Percentiles rank a stretch among this genome's conserved stretches.
Evolutionary conservation across 1,284 basidiomycete genomes (phyloP).

Genomic region (Moniliophthora roreri): DNA sequence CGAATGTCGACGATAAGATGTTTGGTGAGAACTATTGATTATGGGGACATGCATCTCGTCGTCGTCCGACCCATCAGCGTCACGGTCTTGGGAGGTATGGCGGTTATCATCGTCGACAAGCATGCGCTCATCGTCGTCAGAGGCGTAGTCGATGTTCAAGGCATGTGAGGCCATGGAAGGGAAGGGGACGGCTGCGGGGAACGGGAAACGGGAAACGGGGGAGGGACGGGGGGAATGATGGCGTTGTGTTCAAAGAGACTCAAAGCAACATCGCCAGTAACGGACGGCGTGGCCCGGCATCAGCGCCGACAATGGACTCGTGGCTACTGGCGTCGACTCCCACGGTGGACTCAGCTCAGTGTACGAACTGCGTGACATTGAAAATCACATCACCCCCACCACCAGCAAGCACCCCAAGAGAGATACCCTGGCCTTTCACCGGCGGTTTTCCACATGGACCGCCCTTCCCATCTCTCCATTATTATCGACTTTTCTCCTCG

Average conservation of each 20-base stretch:
- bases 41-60: conserved; percentile 35
- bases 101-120: conserved; percentile 41
- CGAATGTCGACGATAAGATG: conserved; percentile 21
- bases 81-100: conserved; percentile 30
- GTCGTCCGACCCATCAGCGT: conserved; percentile 52
- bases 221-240: not conserved
- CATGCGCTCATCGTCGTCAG: conserved; percentile 44
- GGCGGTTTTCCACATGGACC: too few species aligned
- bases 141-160: conserved; percentile 42
- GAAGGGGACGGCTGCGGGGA: conserved; percentile 28
- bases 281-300: conserved; percentile 6
- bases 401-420: not conserved
- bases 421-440: too few species aligned
- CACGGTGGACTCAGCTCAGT: not conserved
- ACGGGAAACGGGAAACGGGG: conserved; percentile 22
- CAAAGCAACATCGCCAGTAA: conserved; percentile 3
- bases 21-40: not conserved
- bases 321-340: not conserved
- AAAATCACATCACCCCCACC: conserved; percentile 7
- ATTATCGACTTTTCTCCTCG: conserved; percentile 82
- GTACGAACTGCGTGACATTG: too few species aligned
- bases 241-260: not conserved
- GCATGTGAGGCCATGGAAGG: conserved; percentile 25
- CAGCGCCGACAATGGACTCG: conserved; percentile 8
- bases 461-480: conserved; percentile 44